Evolutionary conservation across 2,329 filamentous ascomycete species (phyloP), one percentile per base, ranked within the genome.

Genomic region (Hirsutella thompsonii): DNA sequence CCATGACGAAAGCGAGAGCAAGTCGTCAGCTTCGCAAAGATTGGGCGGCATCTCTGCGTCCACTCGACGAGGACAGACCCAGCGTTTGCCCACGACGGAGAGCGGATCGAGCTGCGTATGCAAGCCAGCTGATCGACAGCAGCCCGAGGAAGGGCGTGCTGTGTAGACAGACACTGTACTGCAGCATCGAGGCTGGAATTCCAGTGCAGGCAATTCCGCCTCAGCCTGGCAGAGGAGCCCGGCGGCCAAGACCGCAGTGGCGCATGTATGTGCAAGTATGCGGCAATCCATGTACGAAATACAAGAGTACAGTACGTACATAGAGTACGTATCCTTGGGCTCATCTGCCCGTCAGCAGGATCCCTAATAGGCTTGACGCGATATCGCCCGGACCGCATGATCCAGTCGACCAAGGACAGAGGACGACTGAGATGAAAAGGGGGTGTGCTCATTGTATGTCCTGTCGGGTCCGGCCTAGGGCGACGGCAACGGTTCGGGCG

Each of bases 341-440:
- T 26, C 40, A 30, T 35, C 18, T 32, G 16, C 32, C 19, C 20
- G 35, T 37, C 28, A 41, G 40, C 40, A 34, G 39, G 35, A 41
- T 23, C 26, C 26, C 30, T 14, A 13, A 14, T 16, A 32, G 11
- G 30, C 32, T 34, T 18, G 32, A 34, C 18, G 39, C 39, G 29
- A 37, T 26, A 14, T 10, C 32, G 18, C 39, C 11, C 26, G n/a
- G 34, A 33, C 34, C 37, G 34, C 39, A 41, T 41, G 39, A 18
- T 34, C 32, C n/a, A 34, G 18, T 14, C 18, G 16, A 18, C 39
- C 32, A 32, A 32, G 19, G 21, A 11, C 20, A 23, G 18, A 13
- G 26, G 18, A 28, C 18, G 38, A 35, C 23, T 35, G 30, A 30
- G 30, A 34, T 23, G 8, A 5, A 16, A 26, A 30, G 19, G 38